Evolutionary conservation across 345 rosid genomes (phyloP), one percentile per base, ranked within the genome.

Genomic region (Lepidium aucheri): DNA sequence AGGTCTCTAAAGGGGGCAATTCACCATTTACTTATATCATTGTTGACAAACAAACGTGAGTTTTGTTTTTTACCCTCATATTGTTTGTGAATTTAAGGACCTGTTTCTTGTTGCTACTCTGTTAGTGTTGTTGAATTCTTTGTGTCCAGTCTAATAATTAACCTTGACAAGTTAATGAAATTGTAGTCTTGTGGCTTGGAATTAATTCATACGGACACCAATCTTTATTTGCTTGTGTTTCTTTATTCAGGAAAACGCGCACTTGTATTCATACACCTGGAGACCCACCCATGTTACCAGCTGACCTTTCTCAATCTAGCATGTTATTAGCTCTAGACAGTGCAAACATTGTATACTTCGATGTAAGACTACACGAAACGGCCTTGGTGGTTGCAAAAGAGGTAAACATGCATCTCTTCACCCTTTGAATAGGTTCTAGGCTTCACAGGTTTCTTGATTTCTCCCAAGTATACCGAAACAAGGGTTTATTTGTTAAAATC

Each of bases 201-300:
- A 14, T 22, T 49, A 15, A 49, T n/a, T 49, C 0, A 6, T 54
- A 1, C 12, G n/a, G 3, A 0, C 10, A 15, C 14, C 3, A 53
- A 53, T 66, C 39, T 64, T 64, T 4, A 24, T 10, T 1, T 36
- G 22, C 1, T 51, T 35, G 17, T 64, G 4, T 51, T 41, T 38
- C 26, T 24, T 1, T 24, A 24, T 78, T 44, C 81, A 93, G 98
- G 82, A 83, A 85, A 76, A 93, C 96, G 15, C 96, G 98, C 6
- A 93, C 98, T 26, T 93, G 97, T 75, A 93, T 90, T 60, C 90
- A 90, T 57, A 86, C 96, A 18, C 87, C 91, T 26, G 98, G 96
- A 61, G 28, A 74, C 45, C 98, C 97, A 57, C 86, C 81, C 36
- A 76, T 90, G 87, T 56, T 44, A 60, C 86, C 87, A 1, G 78